phyloP scores from a whole-genome alignment of 441 rosid genomes.

The Adansonia grandidieri region DNA sequence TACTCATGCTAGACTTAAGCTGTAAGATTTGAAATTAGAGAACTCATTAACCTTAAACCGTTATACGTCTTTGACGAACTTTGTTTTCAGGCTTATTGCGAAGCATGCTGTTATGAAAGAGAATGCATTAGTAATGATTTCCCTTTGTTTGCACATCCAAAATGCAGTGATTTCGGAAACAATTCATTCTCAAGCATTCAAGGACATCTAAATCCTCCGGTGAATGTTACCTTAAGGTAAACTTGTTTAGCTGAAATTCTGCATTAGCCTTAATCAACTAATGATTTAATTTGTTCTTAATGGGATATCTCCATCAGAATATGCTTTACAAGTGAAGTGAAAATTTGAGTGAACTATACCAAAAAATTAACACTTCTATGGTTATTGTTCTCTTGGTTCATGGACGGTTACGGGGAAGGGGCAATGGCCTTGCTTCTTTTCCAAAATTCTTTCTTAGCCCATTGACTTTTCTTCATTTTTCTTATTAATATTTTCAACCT shows the following conservation, averaged over 20 bases:
- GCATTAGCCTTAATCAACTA: slow-evolving; percentile 11
- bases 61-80: slow-evolving; percentile 22
- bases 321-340: neutral
- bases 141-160: slow-evolving; percentile 25
- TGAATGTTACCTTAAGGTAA: slow-evolving; percentile 84
- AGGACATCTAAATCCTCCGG: slow-evolving; percentile 72
- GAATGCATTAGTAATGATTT: slow-evolving; percentile 12
- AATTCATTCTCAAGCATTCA: slow-evolving; percentile 59
- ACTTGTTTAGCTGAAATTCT: neutral
- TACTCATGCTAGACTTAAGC: slow-evolving; percentile 48
- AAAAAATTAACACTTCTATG: neutral
- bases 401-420: neutral
- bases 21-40: slow-evolving; percentile 58
- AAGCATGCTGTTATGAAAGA: slow-evolving; percentile 11
- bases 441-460: slow-evolving; percentile 11
- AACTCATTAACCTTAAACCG: slow-evolving; percentile 10
- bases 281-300: neutral
- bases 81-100: slow-evolving; percentile 12
- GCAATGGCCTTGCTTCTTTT: neutral
- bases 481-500: neutral
- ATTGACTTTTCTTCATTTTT: neutral
- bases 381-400: neutral
- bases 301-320: neutral
- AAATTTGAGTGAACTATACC: neutral
- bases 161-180: slow-evolving; percentile 83